Evolutionary conservation across 108 stramenopile species (phyloP), one percentile per base, ranked within the genome.

Genomic region (Thalassiosira profunda): DNA sequence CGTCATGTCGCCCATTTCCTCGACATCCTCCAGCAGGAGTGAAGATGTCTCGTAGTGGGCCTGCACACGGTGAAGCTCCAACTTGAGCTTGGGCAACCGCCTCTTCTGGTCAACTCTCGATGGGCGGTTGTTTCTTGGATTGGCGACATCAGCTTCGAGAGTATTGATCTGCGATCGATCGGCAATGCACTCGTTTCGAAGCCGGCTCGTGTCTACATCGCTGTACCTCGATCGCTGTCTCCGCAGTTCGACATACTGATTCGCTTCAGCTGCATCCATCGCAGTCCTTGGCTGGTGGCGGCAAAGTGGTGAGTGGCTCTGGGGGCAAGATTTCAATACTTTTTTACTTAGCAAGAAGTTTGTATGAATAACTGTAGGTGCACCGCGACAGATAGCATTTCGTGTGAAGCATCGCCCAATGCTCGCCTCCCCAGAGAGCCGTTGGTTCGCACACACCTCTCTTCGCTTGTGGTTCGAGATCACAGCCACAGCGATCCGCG

Each of bases 81-180:
- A 36, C 34, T 57, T 57, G 6, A 57, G 29, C 17, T 36, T 57
- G 5, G 56, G 56, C 11, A 57, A 28, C 4, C 33, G 29, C 21
- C 56, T 10, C 56, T 57, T 57, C 18, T 57, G 9, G 33, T 57
- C 56, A 4, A 57, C 56, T 35, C 29, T 57, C 40, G 29, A 29
- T 4, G 56, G 56, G 5, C 36, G 33, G 21, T 57, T 28, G 21
- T 20, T 57, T 10, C 56, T 7, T 5, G 56, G 56, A 35, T 57
- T 37, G 4, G 56, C 9, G 1, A 58, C 25, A 25, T 24, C 42
- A 15, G 57, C 36, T 35, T 38, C 30, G 14, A 58, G 26, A 2
- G 12, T 11, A 3, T 1, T 1, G 4, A 58, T 58, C 17, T 17
- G 23, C 2, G 2, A 2, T 1, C 57, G 36, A 58, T 58, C 36